Evolutionary conservation across 192 early-diverging fungal species (phyloP).

Genomic region (Linnemannia exigua): DNA sequence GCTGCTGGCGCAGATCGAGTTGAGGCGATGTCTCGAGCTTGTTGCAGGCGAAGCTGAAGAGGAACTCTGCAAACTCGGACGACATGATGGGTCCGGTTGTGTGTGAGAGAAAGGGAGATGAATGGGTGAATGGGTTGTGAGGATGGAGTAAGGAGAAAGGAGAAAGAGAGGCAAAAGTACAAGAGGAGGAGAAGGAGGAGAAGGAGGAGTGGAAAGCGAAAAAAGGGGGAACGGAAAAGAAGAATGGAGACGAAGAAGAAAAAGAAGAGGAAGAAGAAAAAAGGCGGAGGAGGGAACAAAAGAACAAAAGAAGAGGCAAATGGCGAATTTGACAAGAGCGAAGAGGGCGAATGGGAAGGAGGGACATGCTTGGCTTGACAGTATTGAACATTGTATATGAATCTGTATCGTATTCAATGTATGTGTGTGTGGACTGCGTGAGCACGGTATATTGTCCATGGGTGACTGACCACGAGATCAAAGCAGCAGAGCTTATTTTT

Average conservation of each 20-base stretch:
- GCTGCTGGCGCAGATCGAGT: constrained; percentile 43
- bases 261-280: background rate
- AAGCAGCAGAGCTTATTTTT: constrained; percentile 1
- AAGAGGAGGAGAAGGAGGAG: no score
- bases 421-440: background rate
- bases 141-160: background rate
- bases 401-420: no score
- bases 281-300: background rate
- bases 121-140: background rate
- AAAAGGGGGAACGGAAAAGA: background rate
- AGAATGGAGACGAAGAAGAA: background rate
- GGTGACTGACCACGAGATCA: no score
- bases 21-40: constrained; percentile 42
- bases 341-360: background rate
- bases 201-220: background rate
- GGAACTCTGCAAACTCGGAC: constrained; percentile 38
- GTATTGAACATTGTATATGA: no score
- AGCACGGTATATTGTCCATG: background rate
- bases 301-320: background rate
- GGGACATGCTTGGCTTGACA: no score
- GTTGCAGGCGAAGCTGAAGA: constrained; percentile 49
- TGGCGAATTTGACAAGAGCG: background rate
- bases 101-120: background rate
- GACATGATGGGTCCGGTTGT: constrained; percentile 25
- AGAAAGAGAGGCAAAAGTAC: background rate